Conservation (phyloP, 2,329 filamentous ascomycete genomes). For the Sporothrix pseudoabietina region DNA sequence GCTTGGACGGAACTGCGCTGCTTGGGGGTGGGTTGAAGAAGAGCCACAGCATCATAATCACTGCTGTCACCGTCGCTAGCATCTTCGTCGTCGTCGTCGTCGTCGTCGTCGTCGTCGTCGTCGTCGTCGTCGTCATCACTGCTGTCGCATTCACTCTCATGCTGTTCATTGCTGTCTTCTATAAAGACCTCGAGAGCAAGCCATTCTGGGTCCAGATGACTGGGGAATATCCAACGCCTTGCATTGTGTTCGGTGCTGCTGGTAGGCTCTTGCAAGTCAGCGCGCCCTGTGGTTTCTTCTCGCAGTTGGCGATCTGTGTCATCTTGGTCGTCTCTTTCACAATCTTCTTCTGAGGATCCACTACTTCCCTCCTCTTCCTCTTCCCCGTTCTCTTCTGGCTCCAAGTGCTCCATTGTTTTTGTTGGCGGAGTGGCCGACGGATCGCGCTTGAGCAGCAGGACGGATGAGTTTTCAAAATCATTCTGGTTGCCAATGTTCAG, state of each 20-base stretch:
- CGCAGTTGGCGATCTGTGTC: slow-evolving; percentile 52
- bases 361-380: slow-evolving; percentile 31
- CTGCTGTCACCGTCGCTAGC: background rate
- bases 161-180: slow-evolving; percentile 50
- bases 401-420: slow-evolving; percentile 37
- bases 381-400: slow-evolving; percentile 32
- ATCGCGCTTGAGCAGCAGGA: slow-evolving; percentile 74
- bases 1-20: slow-evolving; percentile 42
- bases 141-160: slow-evolving; percentile 41
- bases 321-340: slow-evolving; percentile 44
- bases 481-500: slow-evolving; percentile 68
- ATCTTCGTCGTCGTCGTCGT: background rate
- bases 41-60: background rate
- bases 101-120: background rate
- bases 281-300: slow-evolving; percentile 40
- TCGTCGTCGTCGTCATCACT: slow-evolving; percentile 31
- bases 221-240: slow-evolving; percentile 62
- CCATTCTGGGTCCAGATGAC: slow-evolving; percentile 84
- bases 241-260: background rate
- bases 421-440: slow-evolving; percentile 60
- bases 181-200: slow-evolving; percentile 84
- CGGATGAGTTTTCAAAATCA: slow-evolving; percentile 70
- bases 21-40: background rate
- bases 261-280: background rate
- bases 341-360: slow-evolving; percentile 27